These are phyloP conservation scores for Apocynum venetum DNA, from an alignment of 257 asterid species.

Conservation along the genomic window DNA sequence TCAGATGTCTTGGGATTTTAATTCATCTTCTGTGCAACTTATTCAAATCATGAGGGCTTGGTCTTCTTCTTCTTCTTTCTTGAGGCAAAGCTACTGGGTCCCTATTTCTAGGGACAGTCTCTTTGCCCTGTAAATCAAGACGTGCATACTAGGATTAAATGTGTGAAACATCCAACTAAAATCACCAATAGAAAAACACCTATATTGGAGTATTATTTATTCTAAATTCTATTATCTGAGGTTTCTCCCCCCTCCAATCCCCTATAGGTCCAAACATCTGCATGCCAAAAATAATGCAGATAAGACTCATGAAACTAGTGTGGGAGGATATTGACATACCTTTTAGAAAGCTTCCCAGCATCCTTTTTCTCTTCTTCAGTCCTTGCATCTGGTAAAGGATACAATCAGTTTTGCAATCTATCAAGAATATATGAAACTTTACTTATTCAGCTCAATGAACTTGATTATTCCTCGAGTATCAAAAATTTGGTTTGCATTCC, in stretches of 20 bases:
- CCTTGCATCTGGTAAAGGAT: constrained; percentile 36
- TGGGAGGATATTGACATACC: constrained; percentile 33
- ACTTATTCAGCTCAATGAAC: not conserved
- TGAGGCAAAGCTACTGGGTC: constrained; percentile 69
- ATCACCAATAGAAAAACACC: not conserved
- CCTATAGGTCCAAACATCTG: not conserved
- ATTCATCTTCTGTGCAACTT: not conserved
- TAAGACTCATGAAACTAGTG: constrained; percentile 9
- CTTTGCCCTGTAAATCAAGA: constrained; percentile 55
- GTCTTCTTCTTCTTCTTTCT: constrained; percentile 84
- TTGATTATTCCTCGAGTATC: not conserved
- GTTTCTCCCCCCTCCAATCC: not conserved
- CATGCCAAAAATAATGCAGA: not conserved
- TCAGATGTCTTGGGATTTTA: not conserved
- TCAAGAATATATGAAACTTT: not conserved
- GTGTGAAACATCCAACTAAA: not conserved
- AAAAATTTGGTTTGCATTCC: not conserved
- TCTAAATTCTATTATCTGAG: not conserved
- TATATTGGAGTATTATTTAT: not conserved
- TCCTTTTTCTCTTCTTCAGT: constrained; percentile 44
- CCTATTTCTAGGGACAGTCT: constrained; percentile 72
- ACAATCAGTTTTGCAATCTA: not conserved
- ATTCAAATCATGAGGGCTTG: constrained; percentile 20
- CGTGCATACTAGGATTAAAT: not conserved
- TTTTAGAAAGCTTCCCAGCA: constrained; percentile 54